Conservation (phyloP, 495 filamentous ascomycete genomes). For the Annulohypoxylon bovei region DNA sequence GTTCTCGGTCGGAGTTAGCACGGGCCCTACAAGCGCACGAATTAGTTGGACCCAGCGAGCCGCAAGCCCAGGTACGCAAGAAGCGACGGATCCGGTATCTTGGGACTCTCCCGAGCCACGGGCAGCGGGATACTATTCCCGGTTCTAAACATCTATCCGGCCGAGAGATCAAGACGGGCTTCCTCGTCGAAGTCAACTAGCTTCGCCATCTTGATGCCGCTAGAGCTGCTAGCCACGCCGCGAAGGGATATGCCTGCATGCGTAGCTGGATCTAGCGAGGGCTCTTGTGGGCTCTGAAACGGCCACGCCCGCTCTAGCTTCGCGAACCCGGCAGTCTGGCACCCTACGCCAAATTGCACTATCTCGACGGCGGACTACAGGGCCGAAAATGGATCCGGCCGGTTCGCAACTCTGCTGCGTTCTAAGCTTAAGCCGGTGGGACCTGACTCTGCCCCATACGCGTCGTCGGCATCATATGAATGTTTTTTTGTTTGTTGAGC, state of each 20-base stretch:
- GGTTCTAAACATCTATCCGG: constrained; percentile 11
- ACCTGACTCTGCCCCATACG: constrained; percentile 17
- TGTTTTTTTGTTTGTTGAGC: constrained; percentile 7
- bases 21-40: constrained; percentile 14
- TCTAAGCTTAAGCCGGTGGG: constrained; percentile 21
- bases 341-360: constrained; percentile 22
- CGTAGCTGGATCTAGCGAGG: constrained; percentile 21
- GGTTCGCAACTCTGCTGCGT: constrained; percentile 12
- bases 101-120: constrained; percentile 16
- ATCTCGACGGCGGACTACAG: constrained; percentile 32
- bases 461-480: constrained; percentile 26
- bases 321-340: constrained; percentile 36
- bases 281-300: constrained; percentile 32
- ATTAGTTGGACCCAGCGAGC: constrained; percentile 15
- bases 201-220: constrained; percentile 8
- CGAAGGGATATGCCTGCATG: constrained; percentile 16
- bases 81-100: constrained; percentile 27
- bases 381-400: constrained; percentile 14
- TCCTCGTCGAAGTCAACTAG: constrained; percentile 17
- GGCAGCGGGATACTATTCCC: constrained; percentile 29
- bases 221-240: constrained; percentile 22
- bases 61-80: constrained; percentile 27
- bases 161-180: constrained; percentile 20
- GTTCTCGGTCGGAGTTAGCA: constrained; percentile 6
- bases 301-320: constrained; percentile 18